Percentiles rank a stretch among this genome's conserved stretches.
phyloP scores from a whole-genome alignment of 352 stramenopile species.

The Phytophthora pini region DNA sequence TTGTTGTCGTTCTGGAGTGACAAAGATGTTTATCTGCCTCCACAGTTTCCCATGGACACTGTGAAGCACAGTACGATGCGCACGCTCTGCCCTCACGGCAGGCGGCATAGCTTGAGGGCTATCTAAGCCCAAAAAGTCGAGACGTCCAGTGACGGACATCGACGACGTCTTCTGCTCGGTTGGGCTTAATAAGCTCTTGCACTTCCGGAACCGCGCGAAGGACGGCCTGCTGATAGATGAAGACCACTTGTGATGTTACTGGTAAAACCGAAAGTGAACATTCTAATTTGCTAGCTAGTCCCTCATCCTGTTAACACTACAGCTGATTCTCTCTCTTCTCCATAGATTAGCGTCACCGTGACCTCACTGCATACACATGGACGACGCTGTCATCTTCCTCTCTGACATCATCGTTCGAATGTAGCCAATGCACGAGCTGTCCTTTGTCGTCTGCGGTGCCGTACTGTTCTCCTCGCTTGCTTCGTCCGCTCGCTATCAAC shows the following conservation, averaged over 20 bases:
- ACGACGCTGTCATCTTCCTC: neutral
- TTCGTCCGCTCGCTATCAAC: neutral
- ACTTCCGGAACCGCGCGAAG: no score
- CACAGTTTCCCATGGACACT: constrained; percentile 4
- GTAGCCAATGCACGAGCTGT: neutral
- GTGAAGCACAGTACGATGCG: neutral
- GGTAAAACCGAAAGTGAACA: no score
- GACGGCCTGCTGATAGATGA: neutral
- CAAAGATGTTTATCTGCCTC: neutral
- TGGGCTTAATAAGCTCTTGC: constrained; percentile 1
- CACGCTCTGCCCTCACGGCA: constrained; percentile 8
- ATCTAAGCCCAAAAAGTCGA: constrained; percentile 15
- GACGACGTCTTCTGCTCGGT: constrained; percentile 13
- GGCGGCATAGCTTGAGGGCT: constrained; percentile 10
- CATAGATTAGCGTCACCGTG: neutral
- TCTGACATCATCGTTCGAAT: neutral
- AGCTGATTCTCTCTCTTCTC: no score
- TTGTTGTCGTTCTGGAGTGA: neutral
- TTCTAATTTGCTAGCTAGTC: no score
- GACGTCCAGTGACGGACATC: constrained; percentile 15
- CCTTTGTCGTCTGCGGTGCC: neutral
- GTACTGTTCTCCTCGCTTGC: neutral
- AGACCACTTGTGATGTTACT: neutral
- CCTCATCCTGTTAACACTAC: no score
- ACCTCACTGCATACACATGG: neutral